These are phyloP conservation scores for Isatis lusitanica DNA, from an alignment of 441 rosid species.

Conservation along the genomic window DNA sequence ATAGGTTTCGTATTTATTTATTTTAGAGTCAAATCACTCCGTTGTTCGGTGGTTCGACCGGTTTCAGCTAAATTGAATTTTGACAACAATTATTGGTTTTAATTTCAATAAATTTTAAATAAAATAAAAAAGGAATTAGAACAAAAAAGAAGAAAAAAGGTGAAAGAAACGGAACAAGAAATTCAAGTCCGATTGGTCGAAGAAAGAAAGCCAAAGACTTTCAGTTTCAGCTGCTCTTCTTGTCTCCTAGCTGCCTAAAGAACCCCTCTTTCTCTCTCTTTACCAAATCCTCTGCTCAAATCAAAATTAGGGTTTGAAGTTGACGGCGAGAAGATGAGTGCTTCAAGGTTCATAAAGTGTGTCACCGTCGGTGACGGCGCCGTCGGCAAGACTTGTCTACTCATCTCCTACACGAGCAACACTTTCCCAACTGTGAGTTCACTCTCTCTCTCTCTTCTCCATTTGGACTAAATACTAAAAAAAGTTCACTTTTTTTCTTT, in stretches of 20 bases:
- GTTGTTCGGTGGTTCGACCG: too few species aligned
- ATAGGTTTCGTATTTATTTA: too few species aligned
- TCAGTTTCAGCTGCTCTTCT: background rate
- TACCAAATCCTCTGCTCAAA: conserved; percentile 6
- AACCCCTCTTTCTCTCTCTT: background rate
- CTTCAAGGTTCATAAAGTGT: conserved; percentile 87
- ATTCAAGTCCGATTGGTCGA: background rate
- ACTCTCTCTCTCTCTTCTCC: conserved; percentile 1
- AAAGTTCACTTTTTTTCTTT: background rate
- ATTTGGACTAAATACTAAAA: background rate
- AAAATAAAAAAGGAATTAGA: too few species aligned
- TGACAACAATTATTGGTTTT: too few species aligned
- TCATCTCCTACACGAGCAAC: conserved; percentile 90
- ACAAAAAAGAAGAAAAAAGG: background rate
- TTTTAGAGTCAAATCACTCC: too few species aligned
- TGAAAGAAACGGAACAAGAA: background rate
- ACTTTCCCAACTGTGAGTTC: conserved; percentile 78
- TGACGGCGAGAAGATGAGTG: conserved; percentile 57
- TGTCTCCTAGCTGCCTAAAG: conserved; percentile 12
- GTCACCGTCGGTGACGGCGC: conserved; percentile 97
- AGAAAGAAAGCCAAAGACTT: background rate
- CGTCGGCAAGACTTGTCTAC: conserved; percentile 94
- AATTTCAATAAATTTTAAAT: too few species aligned
- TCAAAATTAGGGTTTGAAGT: conserved; percentile 24
- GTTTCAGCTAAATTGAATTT: too few species aligned